Conservation (phyloP, 768 basidiomycete species). For the Boletus rubroflammeus region DNA sequence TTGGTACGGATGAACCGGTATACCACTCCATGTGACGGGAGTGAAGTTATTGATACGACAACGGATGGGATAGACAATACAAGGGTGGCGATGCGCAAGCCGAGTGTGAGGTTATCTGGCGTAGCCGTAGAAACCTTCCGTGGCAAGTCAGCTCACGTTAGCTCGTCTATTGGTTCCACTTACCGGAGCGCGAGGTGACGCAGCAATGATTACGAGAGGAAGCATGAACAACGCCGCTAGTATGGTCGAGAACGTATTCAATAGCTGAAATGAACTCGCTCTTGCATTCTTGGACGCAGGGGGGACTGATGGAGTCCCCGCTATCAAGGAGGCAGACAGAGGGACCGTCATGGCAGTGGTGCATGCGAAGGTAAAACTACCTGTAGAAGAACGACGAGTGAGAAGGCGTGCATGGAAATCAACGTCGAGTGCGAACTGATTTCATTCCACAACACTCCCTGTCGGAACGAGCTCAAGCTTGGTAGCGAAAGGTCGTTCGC, state of each 20-base stretch:
- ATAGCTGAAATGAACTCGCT: constrained; percentile 53
- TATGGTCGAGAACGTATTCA: constrained; percentile 49
- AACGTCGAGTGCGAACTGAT: constrained; percentile 45
- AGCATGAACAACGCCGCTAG: constrained; percentile 50
- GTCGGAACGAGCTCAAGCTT: constrained; percentile 35
- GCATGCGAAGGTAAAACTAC: constrained; percentile 59
- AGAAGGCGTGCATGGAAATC: background rate
- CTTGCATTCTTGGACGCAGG: constrained; percentile 39
- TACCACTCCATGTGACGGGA: constrained; percentile 44
- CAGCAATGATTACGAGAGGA: constrained; percentile 54
- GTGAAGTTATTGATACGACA: constrained; percentile 51
- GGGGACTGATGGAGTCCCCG: constrained; percentile 19
- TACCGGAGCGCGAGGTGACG: constrained; percentile 42
- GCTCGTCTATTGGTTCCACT: constrained; percentile 28
- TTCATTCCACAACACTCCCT: constrained; percentile 59
- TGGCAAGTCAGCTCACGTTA: constrained; percentile 12
- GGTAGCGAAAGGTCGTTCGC: constrained; percentile 39
- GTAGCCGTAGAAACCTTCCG: constrained; percentile 6
- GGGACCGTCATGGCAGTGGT: constrained; percentile 63
- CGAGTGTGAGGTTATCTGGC: constrained; percentile 17
- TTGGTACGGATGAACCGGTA: constrained; percentile 41
- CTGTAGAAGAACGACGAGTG: constrained; percentile 31
- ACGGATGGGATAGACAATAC: constrained; percentile 57
- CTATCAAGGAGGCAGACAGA: constrained; percentile 58
- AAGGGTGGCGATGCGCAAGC: constrained; percentile 50